Percentiles rank a stretch among this genome's conserved stretches.
Conservation (phyloP, 192 early-diverging fungal genomes). For the Coemansia asiatica region DNA sequence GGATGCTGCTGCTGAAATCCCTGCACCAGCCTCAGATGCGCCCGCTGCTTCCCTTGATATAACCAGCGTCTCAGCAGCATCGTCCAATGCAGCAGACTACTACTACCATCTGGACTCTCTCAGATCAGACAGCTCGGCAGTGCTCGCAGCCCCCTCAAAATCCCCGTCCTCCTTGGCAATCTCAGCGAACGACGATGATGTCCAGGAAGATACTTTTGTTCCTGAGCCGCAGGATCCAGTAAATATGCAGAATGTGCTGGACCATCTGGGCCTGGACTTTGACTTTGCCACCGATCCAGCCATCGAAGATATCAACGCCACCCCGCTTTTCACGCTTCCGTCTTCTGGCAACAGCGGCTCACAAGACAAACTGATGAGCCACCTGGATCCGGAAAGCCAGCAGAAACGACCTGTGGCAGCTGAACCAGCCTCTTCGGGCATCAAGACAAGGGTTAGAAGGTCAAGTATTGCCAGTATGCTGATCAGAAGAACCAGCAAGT, state of each 20-base stretch:
- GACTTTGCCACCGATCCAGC: constrained; percentile 38
- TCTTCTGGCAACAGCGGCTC: neutral
- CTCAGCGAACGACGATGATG: neutral
- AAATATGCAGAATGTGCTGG: constrained; percentile 8
- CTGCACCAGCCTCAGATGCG: neutral
- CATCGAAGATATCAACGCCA: constrained; percentile 28
- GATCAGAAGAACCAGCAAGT: constrained; percentile 26
- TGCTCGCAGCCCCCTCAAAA: neutral
- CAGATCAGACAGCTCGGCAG: neutral
- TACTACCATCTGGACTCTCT: constrained; percentile 5
- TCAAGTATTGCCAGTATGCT: constrained; percentile 42
- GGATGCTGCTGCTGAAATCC: neutral
- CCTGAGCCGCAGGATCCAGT: neutral
- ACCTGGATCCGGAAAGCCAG: neutral
- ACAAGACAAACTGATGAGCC: neutral
- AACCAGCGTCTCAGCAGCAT: neutral
- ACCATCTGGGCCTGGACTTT: constrained; percentile 32
- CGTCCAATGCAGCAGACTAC: neutral
- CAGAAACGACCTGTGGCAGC: neutral
- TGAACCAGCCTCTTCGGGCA: neutral
- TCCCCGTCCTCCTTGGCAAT: neutral
- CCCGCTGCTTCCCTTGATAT: neutral
- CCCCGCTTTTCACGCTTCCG: constrained; percentile 27
- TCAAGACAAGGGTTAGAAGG: constrained; percentile 24
- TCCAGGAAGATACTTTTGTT: neutral